Percentiles rank a stretch among this genome's conserved stretches.
phyloP scores from a whole-genome alignment of 2,329 filamentous ascomycete genomes.

The Trichoderma sp. region DNA sequence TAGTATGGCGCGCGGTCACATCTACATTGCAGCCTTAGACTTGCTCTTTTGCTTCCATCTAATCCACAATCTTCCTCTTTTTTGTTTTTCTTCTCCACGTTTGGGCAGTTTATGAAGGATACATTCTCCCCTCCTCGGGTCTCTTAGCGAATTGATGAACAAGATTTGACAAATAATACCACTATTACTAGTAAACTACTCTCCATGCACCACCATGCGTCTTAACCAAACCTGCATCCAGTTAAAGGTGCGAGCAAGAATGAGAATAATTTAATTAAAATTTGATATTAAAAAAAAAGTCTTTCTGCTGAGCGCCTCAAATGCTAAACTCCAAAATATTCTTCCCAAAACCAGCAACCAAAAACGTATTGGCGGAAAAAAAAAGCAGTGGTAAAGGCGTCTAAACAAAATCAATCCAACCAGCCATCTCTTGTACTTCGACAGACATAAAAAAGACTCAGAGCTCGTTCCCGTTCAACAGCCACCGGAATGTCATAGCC shows the following conservation, averaged over 20 bases:
- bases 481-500: slow-evolving; percentile 11
- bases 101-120: background rate
- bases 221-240: background rate
- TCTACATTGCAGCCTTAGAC: slow-evolving; percentile 6
- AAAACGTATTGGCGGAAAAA: background rate
- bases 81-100: background rate
- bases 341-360: slow-evolving; percentile 19
- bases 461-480: slow-evolving; percentile 7
- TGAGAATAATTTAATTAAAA: slow-evolving; percentile 25
- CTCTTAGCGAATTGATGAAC: background rate
- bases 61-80: background rate
- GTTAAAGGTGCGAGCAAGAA: slow-evolving; percentile 1
- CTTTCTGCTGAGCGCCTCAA: slow-evolving; percentile 27
- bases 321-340: slow-evolving; percentile 29
- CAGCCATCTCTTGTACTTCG: slow-evolving; percentile 14
- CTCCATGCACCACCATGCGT: background rate
- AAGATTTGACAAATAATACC: background rate
- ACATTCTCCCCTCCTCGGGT: background rate
- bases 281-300: slow-evolving; percentile 12
- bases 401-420: slow-evolving; percentile 23
- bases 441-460: slow-evolving; percentile 15
- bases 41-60: background rate
- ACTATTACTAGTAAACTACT: background rate
- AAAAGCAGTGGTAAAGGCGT: slow-evolving; percentile 10
- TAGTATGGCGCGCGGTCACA: slow-evolving; percentile 19